Base-by-base conservation (phyloP, 2,329 filamentous ascomycete species). In the Trichoderma koningiopsis region DNA sequence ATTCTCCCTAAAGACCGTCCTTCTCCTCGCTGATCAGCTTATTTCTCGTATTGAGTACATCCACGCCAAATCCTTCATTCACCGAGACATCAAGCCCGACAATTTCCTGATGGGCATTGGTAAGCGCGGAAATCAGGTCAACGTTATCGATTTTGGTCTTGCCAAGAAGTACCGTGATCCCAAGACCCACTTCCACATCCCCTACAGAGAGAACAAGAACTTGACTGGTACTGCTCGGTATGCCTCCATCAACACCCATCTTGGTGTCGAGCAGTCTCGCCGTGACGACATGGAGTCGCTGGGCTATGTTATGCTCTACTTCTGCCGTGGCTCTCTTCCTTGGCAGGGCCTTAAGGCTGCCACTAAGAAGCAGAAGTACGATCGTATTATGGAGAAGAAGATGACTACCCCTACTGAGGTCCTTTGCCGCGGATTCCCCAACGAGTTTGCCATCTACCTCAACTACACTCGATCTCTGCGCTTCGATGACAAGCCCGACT, bases 311-410 rank as follows among this genome's bases (percentile, higher is more conserved):
- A 98, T 99, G 94, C 92, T 99, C 72, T 99, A 99, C 88, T 99
- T 99, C 86, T 98, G 95, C 87, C 95, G 96, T 83, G 96, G 96
- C 72, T 97, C 94, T 73, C 93, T 99, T 69, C 96, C 96, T 72
- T 99, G 96, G 96, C 96, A 99, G 86, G 96, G 96, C 69, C 87
- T 97, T 68, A 97, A 97, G 89, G 95, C 95, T 85, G 95, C 95
- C 76, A 97, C 94, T 74, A 97, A 97, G 90, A 97, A 97, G 91
- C 95, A 98, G 86, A 99, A 99, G 87, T 98, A 99, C 80, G 96
- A 99, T 84, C 90, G 95, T 74, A 99, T 99, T 85, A 98, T 98
- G 95, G 96, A 99, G 88, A 99, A 99, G 91, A 99, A 99, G 93
- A 98, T 98, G 96, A 99, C 96, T 16, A 99, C 96, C 3, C 94